These are phyloP conservation scores for Ganoderma boninense DNA, from an alignment of 1,284 basidiomycete species.

Conservation along the genomic window DNA sequence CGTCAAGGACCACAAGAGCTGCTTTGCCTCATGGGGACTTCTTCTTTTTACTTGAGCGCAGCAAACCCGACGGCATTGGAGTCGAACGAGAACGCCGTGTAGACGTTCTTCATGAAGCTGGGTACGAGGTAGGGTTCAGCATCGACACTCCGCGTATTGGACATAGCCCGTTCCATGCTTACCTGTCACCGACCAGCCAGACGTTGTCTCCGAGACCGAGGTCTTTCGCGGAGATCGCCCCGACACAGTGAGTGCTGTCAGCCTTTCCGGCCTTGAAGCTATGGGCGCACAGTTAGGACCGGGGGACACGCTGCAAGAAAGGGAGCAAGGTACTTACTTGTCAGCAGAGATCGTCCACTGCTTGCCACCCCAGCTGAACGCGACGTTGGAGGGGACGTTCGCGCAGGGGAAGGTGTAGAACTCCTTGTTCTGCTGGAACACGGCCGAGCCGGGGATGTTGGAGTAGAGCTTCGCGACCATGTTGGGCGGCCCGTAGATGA, in stretches of 20 bases:
- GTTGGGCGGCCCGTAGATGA: constrained; percentile 58
- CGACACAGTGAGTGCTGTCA: constrained; percentile 34
- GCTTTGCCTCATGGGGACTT: neutral
- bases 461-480: constrained; percentile 54
- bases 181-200: constrained; percentile 12
- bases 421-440: constrained; percentile 38
- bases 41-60: constrained; percentile 20
- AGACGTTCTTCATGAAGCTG: constrained; percentile 27
- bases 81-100: constrained; percentile 29
- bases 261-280: constrained; percentile 39
- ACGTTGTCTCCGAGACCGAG: constrained; percentile 33
- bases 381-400: constrained; percentile 32
- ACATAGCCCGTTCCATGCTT: too few species aligned
- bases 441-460: constrained; percentile 49
- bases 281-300: neutral
- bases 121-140: neutral
- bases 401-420: constrained; percentile 43
- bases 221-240: constrained; percentile 37
- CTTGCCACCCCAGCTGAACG: constrained; percentile 45
- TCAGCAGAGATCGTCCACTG: constrained; percentile 37
- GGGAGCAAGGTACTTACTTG: constrained; percentile 33
- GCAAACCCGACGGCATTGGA: constrained; percentile 25
- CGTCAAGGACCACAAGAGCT: constrained; percentile 3
- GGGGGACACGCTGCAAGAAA: too few species aligned
- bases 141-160: too few species aligned